Conservation (phyloP, 495 filamentous ascomycete species). For the Aspergillus nanangensis region DNA sequence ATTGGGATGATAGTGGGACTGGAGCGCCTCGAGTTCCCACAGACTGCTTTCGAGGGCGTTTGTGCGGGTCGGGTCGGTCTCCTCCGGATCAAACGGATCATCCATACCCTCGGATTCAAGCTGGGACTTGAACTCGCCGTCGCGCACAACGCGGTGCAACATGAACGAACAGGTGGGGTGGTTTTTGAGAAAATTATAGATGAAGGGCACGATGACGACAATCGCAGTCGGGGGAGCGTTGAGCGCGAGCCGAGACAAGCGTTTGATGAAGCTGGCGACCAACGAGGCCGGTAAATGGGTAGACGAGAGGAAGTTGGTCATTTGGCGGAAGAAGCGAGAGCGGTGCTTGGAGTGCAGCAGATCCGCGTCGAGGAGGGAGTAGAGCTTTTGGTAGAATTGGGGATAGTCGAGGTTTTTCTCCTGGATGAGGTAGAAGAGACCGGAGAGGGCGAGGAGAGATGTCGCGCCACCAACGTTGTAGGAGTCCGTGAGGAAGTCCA, state of each 20-base stretch:
- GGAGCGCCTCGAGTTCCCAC: conserved; percentile 89
- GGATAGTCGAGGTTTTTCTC: conserved; percentile 95
- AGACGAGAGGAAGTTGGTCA: conserved; percentile 89
- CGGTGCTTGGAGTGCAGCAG: conserved; percentile 92
- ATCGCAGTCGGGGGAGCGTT: conserved; percentile 83
- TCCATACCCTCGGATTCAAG: conserved; percentile 64
- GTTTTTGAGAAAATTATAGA: conserved; percentile 89
- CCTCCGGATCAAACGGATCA: conserved; percentile 73
- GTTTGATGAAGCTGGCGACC: conserved; percentile 94
- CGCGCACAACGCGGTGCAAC: conserved; percentile 74
- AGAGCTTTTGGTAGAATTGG: conserved; percentile 88
- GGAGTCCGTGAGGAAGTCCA: conserved; percentile 94
- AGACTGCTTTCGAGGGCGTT: conserved; percentile 84
- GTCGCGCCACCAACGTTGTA: conserved; percentile 82
- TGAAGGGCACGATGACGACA: conserved; percentile 82
- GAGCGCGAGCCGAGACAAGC: conserved; percentile 73
- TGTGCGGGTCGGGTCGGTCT: conserved; percentile 81
- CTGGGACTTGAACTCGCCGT: conserved; percentile 47
- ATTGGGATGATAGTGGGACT: conserved; percentile 95
- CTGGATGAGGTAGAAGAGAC: conserved; percentile 91
- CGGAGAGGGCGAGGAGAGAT: conserved; percentile 83
- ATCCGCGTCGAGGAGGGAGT: conserved; percentile 79
- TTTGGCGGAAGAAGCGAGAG: conserved; percentile 84
- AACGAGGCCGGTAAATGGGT: conserved; percentile 88
- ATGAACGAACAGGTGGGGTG: conserved; percentile 93